phyloP scores from a whole-genome alignment of 192 early-diverging fungal genomes.

The Coemansia nantahalensis region DNA sequence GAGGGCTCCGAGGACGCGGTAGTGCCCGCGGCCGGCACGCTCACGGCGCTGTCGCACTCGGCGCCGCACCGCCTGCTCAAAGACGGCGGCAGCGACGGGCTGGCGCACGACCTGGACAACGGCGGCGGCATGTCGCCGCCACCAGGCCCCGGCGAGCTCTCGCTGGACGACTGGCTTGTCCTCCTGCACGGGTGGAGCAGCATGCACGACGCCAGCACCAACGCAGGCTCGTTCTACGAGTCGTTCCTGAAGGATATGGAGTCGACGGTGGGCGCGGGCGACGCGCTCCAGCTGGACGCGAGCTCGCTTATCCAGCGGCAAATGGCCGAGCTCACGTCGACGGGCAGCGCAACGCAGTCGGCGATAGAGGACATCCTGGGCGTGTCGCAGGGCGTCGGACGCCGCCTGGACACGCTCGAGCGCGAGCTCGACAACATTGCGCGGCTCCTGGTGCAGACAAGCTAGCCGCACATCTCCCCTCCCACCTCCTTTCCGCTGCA shows the following conservation, averaged over 20 bases:
- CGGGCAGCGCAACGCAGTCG: constrained; percentile 27
- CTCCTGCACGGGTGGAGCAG: constrained; percentile 45
- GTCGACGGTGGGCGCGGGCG: background rate
- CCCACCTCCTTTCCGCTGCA: no score
- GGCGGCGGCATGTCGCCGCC: background rate
- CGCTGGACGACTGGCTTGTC: constrained; percentile 49
- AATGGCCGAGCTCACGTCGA: constrained; percentile 22
- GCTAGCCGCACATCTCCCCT: no score
- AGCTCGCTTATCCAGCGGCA: constrained; percentile 24
- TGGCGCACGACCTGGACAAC: background rate
- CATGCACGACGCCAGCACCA: constrained; percentile 31
- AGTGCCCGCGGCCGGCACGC: constrained; percentile 8
- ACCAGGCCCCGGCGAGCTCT: constrained; percentile 24
- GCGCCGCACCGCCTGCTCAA: constrained; percentile 32
- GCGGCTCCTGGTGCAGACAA: constrained; percentile 40
- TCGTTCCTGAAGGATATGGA: constrained; percentile 39
- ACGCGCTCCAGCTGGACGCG: constrained; percentile 10
- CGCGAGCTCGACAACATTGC: constrained; percentile 49
- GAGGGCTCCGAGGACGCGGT: constrained; percentile 14
- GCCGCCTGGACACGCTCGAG: constrained; percentile 45
- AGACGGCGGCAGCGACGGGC: constrained; percentile 1
- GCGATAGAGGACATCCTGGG: constrained; percentile 47
- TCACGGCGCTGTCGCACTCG: constrained; percentile 19
- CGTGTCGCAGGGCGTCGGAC: constrained; percentile 48
- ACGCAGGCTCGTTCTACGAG: constrained; percentile 33